Conservation (phyloP, 1,284 basidiomycete species). For the Neonothopanus nambi region DNA sequence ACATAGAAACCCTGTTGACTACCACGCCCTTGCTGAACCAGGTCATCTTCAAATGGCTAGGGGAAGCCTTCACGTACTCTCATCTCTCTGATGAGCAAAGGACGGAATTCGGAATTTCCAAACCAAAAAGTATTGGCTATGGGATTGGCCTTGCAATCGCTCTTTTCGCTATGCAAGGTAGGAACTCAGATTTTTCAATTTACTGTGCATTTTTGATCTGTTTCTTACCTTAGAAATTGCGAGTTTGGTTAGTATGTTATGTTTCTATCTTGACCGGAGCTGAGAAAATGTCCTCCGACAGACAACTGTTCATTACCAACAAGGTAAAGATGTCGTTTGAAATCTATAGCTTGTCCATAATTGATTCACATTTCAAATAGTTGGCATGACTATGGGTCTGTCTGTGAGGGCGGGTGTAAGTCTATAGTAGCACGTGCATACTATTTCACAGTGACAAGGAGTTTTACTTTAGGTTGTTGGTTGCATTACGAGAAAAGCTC, state of each 20-base stretch:
- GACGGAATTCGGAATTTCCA: slow-evolving; percentile 20
- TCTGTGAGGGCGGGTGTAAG: slow-evolving; percentile 36
- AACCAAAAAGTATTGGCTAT: slow-evolving; percentile 41
- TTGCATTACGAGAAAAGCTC: slow-evolving; percentile 55
- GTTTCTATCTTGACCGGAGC: neutral
- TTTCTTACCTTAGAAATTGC: slow-evolving; percentile 26
- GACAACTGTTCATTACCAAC: slow-evolving; percentile 36
- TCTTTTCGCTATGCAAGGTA: slow-evolving; percentile 55
- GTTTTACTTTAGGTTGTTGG: slow-evolving; percentile 42
- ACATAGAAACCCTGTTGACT: slow-evolving; percentile 28
- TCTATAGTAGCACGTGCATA: neutral
- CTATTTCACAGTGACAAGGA: slow-evolving; percentile 15
- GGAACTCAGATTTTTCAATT: slow-evolving; percentile 21
- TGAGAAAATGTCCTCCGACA: slow-evolving; percentile 8
- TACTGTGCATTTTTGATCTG: too few relatives aligned
- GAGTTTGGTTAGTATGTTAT: slow-evolving; percentile 29
- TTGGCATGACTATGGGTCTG: slow-evolving; percentile 38
- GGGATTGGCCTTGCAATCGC: slow-evolving; percentile 52
- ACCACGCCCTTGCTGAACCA: slow-evolving; percentile 38
- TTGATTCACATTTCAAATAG: slow-evolving; percentile 16
- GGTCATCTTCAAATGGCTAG: slow-evolving; percentile 39
- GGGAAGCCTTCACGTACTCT: slow-evolving; percentile 34
- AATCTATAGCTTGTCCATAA: neutral
- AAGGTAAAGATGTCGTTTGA: slow-evolving; percentile 28
- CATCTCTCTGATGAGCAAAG: slow-evolving; percentile 24